Base-by-base conservation (phyloP, 805 yeast genomes). In the Hanseniaspora valbyensis region DNA sequence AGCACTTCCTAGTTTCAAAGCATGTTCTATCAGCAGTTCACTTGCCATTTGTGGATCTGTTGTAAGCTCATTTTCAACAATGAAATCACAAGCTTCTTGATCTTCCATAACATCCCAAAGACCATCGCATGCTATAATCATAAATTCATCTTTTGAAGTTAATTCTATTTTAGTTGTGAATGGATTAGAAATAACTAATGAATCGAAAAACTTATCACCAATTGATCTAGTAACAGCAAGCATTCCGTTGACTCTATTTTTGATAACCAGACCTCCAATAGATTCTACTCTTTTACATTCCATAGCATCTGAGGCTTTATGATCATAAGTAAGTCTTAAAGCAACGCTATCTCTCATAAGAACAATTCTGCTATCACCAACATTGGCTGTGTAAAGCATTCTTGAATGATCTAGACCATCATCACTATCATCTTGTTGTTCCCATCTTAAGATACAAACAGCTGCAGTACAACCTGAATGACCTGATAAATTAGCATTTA, bases 391-490 rank as follows among this genome's bases (percentile, higher is more conserved):
- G 59, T 87, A 88, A 34, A 90, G 71, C 79, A 84, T 79, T 54
- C 96, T 69, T 56, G 71, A 76, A 59, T 82, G 85, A 42, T 68
- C 62, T 5, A 58, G 56, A 29, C 65, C 53, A 37, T 65, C 67
- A 8, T 61, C 55, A 6, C 51, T 55, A 14, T 38, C 22, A n/a
- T 52, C 52, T 37, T 54, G 55, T 40, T 58, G 61, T 61, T 90
- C 96, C 95, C 95, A 87, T 52, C 95, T 71, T 52, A 87, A 63
- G 0, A 92, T 76, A 1, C 96, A 95, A 9, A 89, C 96, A 0
- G 94, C 96, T 0, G 96, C 97, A 0, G 98, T 92, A 58, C 94
- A 80, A 0, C 98, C 98, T 53, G 95, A 80, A 39, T 81, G 77
- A 1, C 89, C 89, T 42, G 76, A 70, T 14, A 78, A 70, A 44